Base-by-base conservation (phyloP, 75 land plant genomes). In the Cunninghamia lanceolata region DNA sequence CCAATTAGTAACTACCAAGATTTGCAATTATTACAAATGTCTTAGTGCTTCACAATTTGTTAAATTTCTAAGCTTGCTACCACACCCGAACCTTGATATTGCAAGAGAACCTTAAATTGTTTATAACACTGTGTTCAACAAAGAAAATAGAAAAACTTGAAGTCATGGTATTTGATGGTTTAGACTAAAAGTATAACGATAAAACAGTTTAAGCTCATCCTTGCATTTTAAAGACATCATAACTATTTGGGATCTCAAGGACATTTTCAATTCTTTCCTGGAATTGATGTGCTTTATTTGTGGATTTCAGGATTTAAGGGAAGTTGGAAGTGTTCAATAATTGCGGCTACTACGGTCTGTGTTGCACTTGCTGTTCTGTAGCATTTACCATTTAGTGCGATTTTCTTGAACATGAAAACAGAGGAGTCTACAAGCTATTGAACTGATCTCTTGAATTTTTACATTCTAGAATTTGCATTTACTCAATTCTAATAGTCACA, bases 231-330 rank as follows among this genome's bases (percentile, higher is more conserved):
- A 25, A 63, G 2, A 9, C 68, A 63, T 73, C 3, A 34, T 73
- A 73, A 73, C 16, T 34, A 11, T 32, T 73, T 11, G 75, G 36
- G 36, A 73, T 32, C 9, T 63, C 9, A 28, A 63, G 68, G 75
- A 32, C 15, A 73, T 34, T 73, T 73, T 73, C 4, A 71, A 34
- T 73, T 34, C 14, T 34, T 25, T 34, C 75, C 34, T 73, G 15
- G 36, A 73, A 73, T 34, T 73, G 15, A 34, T 34, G 36, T 73
- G 75, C 75, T 34, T 14, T 73, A 32, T 73, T 73, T 14, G 38
- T 73, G 68, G 68, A 73, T 73, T 73, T 9, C 75, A 73, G 75
- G 68, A 73, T 73, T 73, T 9, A 36, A 73, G 75, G 75, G 34
- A 73, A 73, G 2, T 32, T 73, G 75, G 34, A 73, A 34, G 13